A percentile compares a stretch with the other conserved stretches of the same genome.
Conservation (phyloP, 495 filamentous ascomycete species). For the Aspergillus incahuasiensis region DNA sequence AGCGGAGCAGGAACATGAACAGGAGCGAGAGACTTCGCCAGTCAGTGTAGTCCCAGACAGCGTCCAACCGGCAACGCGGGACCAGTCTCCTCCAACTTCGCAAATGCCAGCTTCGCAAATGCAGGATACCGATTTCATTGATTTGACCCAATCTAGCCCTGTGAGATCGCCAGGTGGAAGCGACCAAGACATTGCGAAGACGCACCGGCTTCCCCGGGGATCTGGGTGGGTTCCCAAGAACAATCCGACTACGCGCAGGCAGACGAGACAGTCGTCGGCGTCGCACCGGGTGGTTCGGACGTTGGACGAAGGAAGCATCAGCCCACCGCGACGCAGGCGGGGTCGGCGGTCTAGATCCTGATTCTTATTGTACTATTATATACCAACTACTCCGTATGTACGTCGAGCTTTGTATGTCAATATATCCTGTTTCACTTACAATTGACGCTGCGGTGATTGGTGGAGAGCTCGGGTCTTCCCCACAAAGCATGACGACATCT, state of each 20-base stretch:
- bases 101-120: slow-evolving; percentile 8
- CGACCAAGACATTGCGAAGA: slow-evolving; percentile 27
- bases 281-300: neutral
- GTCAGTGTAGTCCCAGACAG: slow-evolving; percentile 14
- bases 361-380: neutral
- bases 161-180: slow-evolving; percentile 24
- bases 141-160: slow-evolving; percentile 42
- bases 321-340: slow-evolving; percentile 16
- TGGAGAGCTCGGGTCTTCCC: neutral
- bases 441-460: neutral
- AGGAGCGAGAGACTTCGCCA: neutral
- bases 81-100: slow-evolving; percentile 14
- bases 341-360: neutral
- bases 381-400: neutral
- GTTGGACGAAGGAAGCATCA: slow-evolving; percentile 13
- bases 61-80: neutral
- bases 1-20: no score
- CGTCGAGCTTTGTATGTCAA: no score
- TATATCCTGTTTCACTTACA: neutral
- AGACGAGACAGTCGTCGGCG: slow-evolving; percentile 16
- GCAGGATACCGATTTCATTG: slow-evolving; percentile 22
- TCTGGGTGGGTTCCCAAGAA: slow-evolving; percentile 37
- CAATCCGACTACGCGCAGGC: slow-evolving; percentile 11
- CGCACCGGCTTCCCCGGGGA: slow-evolving; percentile 28
- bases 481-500: neutral